Conservation (phyloP, 805 yeast genomes). For the Ogataea trehalophila region DNA sequence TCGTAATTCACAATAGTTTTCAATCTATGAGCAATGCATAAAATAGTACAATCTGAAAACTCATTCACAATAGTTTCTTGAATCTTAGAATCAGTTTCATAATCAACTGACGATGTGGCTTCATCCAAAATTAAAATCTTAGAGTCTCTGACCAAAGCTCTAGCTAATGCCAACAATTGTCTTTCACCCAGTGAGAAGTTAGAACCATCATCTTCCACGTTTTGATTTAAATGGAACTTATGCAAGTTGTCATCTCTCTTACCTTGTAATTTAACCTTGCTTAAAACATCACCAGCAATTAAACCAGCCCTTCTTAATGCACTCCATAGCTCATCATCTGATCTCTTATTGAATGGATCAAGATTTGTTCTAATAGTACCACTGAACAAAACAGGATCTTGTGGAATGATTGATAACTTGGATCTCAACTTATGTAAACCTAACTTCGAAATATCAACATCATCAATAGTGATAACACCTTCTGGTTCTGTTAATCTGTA, state of each 20-base stretch:
- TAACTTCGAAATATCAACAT: slow-evolving; percentile 53
- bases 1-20: slow-evolving; percentile 60
- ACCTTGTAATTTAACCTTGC: slow-evolving; percentile 30
- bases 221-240: slow-evolving; percentile 58
- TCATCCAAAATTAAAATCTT: slow-evolving; percentile 66
- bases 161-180: slow-evolving; percentile 62
- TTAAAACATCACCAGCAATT: slow-evolving; percentile 36
- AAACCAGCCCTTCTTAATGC: slow-evolving; percentile 55
- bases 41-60: slow-evolving; percentile 57
- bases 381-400: slow-evolving; percentile 80
- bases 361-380: slow-evolving; percentile 73
- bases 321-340: slow-evolving; percentile 58
- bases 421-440: slow-evolving; percentile 70
- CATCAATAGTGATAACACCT: slow-evolving; percentile 64
- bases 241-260: slow-evolving; percentile 31
- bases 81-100: slow-evolving; percentile 62
- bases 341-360: slow-evolving; percentile 63
- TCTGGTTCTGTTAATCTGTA: slow-evolving; percentile 54
- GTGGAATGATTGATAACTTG: slow-evolving; percentile 79
- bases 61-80: slow-evolving; percentile 56
- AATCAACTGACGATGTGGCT: slow-evolving; percentile 75
- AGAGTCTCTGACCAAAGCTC: slow-evolving; percentile 63
- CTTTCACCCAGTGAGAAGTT: slow-evolving; percentile 72
- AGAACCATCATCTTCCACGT: slow-evolving; percentile 63
- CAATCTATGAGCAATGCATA: slow-evolving; percentile 70